Evolutionary conservation across 23 red algal species (phyloP), one percentile per base, ranked within the genome.

Genomic region (Gracilariopsis chorda): DNA sequence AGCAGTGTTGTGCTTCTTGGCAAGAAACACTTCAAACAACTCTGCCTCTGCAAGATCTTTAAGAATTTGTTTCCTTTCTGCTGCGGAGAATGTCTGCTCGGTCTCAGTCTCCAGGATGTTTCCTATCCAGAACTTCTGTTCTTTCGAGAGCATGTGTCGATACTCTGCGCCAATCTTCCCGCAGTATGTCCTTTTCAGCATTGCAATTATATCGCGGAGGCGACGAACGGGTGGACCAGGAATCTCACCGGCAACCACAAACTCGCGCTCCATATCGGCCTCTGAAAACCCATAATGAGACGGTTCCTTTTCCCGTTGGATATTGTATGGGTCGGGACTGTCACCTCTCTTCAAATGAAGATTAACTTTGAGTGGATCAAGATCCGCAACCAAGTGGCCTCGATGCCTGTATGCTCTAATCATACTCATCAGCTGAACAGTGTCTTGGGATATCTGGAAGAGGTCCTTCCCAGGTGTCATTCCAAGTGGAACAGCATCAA

Each of bases 71-170:
- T 78, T 76, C 73, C 94, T 99, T 58, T 99, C 91, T 25, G 89
- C 97, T 27, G 53, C 44, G 2, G 97, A 78, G 27, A 96, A 88
- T 61, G 72, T 29, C 14, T 81, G 92, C 27, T 87, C 63, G 49
- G 71, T 89, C 20, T 86, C 95, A 51, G 24, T 77, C 80, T 99
- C 97, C 43, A 99, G 74, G 20, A 88, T 89, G 44, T 92, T 94
- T 7, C 93, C 93, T 49, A 99, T 94, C 97, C 97, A 99, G 76
- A 94, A 94, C 88, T 99, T 99, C 51, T 99, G 93, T 24, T 94
- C 97, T 51, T 95, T 92, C 16, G 92, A 93, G 17, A 95, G 53
- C 90, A 99, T 99, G 82, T 99, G 97, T 53, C 97, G 97, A 86
- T 99, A 99, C 75, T 99, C 97, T 51, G 93, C 78, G 20, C 97